Evolutionary conservation across 2,329 filamentous ascomycete genomes (phyloP).

Genomic region (Hypoxylon sp.): DNA sequence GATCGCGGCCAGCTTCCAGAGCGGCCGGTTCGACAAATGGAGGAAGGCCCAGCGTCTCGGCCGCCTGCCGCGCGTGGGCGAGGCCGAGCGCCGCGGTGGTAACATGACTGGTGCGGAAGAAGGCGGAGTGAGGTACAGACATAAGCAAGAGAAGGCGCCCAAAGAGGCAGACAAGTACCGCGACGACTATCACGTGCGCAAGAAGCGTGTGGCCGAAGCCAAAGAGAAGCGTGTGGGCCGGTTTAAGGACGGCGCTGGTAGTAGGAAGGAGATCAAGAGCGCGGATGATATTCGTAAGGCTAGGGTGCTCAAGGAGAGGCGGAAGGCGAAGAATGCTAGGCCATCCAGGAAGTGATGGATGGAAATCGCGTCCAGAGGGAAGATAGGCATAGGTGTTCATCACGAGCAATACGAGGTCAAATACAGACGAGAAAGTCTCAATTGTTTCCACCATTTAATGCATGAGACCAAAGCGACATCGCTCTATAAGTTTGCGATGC

Average conservation of each 20-base stretch:
- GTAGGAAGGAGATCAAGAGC: constrained; percentile 78
- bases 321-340: constrained; percentile 88
- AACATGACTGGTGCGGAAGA: constrained; percentile 49
- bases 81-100: constrained; percentile 73
- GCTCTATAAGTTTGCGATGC: constrained; percentile 31
- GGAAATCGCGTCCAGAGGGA: constrained; percentile 2
- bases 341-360: constrained; percentile 71
- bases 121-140: constrained; percentile 77
- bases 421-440: constrained; percentile 7
- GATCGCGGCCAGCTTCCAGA: constrained; percentile 93
- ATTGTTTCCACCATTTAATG: constrained; percentile 38
- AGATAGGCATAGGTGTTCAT: constrained; percentile 5
- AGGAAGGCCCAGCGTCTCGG: constrained; percentile 86
- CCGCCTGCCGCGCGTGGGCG: constrained; percentile 83
- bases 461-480: constrained; percentile 19
- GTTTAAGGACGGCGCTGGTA: constrained; percentile 79
- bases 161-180: constrained; percentile 94
- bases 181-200: constrained; percentile 90
- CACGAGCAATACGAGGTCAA: constrained; percentile 15
- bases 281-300: constrained; percentile 88
- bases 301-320: constrained; percentile 80
- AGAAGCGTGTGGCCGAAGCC: constrained; percentile 89
- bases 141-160: constrained; percentile 88
- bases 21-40: constrained; percentile 94
- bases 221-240: constrained; percentile 84